Evolutionary conservation across 768 basidiomycete species (phyloP).

Genomic region (Auricularia auricula-judae): DNA sequence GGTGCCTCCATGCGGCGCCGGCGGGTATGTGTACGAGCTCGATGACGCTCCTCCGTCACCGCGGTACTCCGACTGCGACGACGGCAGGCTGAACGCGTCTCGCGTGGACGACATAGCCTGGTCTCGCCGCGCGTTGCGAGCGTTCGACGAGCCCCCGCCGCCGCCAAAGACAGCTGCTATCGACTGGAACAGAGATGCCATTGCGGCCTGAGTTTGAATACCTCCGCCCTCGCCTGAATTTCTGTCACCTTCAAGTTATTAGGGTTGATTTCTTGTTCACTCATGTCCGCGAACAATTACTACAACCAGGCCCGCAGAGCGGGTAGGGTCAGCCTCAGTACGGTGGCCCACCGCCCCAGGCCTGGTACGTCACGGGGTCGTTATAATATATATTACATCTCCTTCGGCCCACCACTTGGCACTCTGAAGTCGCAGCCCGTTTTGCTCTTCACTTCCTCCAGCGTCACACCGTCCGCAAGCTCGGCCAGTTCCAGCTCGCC

Average conservation of each 20-base stretch:
- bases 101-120: conserved; percentile 69
- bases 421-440: conserved; percentile 70
- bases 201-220: neutral
- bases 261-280: too few relatives aligned
- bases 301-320: too few relatives aligned
- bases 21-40: conserved; percentile 68
- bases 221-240: neutral
- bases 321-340: too few relatives aligned
- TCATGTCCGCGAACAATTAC: too few relatives aligned
- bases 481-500: conserved; percentile 71
- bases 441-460: conserved; percentile 79
- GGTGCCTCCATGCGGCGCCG: conserved; percentile 37
- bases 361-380: neutral
- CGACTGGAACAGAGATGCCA: conserved; percentile 5
- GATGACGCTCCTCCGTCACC: conserved; percentile 29
- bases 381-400: neutral
- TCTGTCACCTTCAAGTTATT: too few relatives aligned
- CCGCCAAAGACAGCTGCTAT: conserved; percentile 8
- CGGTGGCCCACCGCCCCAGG: too few relatives aligned
- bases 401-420: conserved; percentile 5
- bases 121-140: conserved; percentile 23
- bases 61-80: conserved; percentile 40
- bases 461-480: conserved; percentile 68
- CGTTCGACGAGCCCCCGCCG: conserved; percentile 1
- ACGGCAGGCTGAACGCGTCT: conserved; percentile 82